Evolutionary conservation across 1,139 yeast genomes (phyloP), one percentile per base, ranked within the genome.

Genomic region (Yamadazyma dendronema): DNA sequence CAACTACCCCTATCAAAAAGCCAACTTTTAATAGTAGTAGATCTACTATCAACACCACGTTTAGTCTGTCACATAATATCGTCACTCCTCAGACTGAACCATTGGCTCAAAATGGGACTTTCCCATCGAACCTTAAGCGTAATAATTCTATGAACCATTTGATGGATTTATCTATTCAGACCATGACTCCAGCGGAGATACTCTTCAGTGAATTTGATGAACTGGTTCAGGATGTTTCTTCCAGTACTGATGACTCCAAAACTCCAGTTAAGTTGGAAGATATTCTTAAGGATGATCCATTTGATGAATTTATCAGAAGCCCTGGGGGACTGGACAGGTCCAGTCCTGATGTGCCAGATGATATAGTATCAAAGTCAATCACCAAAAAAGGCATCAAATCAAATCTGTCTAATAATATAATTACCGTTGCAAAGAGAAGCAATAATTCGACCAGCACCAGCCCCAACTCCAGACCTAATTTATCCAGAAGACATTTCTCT

Each of bases 141-240:
- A 29, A 30, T 17, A 12, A n/a, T 17, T 28, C 35, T 5, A n/a
- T 36, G 17, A 17, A 36, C 14, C n/a, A n/a, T n/a, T n/a, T n/a
- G n/a, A n/a, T n/a, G n/a, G n/a, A n/a, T n/a, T n/a, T n/a, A n/a
- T n/a, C n/a, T n/a, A 41, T 51, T 16, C 54, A 50, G 27, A 40
- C 45, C 9, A 25, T 43, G 17, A 50, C 54, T 23, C 52, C 56
- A 1, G 48, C 45, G 12, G 54, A 53, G 8, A 34, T 44, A 2
- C 36, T 44, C 5, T 37, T 35, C 17, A 34, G 26, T 17, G 37
- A 46, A 16, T 31, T 31, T 10, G 39, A 34, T 15, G 39, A 36
- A 11, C 26, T 22, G 30, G 4, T 30, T 28, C n/a, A n/a, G n/a
- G 25, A 5, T 5, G 28, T 15, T 15, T 14, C 24, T 4, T 14